These are phyloP conservation scores for Rhodotorula babjevae DNA, from an alignment of 768 basidiomycete species.

Conservation along the genomic window DNA sequence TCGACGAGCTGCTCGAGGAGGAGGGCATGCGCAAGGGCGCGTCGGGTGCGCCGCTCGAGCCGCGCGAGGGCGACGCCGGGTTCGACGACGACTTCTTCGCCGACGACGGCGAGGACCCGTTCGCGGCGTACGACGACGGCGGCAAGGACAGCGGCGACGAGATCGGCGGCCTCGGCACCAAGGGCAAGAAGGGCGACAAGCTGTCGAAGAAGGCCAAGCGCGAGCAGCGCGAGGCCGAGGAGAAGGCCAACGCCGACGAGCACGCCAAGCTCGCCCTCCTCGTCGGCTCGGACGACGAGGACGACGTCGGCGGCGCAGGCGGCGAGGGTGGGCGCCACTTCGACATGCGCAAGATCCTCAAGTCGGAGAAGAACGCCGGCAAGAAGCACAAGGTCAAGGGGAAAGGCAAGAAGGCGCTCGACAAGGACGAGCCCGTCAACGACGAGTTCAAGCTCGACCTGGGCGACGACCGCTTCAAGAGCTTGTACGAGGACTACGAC, in stretches of 20 bases:
- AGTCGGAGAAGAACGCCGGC: conserved; percentile 66
- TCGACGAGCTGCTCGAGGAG: conserved; percentile 41
- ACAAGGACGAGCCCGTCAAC: conserved; percentile 57
- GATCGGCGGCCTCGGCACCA: conserved; percentile 26
- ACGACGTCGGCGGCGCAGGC: conserved; percentile 47
- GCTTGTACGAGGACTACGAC: conserved; percentile 77
- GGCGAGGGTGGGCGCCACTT: conserved; percentile 66
- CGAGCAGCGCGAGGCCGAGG: conserved; percentile 37
- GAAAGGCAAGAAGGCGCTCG: conserved; percentile 48
- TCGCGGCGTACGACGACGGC: conserved; percentile 33
- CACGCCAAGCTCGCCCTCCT: conserved; percentile 44
- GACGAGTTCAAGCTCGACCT: conserved; percentile 78
- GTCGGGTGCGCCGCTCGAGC: conserved; percentile 19
- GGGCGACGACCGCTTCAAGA: conserved; percentile 80
- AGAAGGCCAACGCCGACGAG: conserved; percentile 20
- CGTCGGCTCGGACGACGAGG: conserved; percentile 57
- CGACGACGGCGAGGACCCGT: conserved; percentile 41
- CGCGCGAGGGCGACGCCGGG: conserved; percentile 35
- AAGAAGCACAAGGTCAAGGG: conserved; percentile 45
- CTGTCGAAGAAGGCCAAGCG: conserved; percentile 34
- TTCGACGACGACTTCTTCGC: conserved; percentile 74
- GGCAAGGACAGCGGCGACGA: conserved; percentile 37
- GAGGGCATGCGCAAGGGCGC: conserved; percentile 18
- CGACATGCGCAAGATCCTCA: conserved; percentile 80
- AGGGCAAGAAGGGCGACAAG: conserved; percentile 40